Evolutionary conservation across 306 rosid species (phyloP).

Genomic region (Clitoria ternatea): DNA sequence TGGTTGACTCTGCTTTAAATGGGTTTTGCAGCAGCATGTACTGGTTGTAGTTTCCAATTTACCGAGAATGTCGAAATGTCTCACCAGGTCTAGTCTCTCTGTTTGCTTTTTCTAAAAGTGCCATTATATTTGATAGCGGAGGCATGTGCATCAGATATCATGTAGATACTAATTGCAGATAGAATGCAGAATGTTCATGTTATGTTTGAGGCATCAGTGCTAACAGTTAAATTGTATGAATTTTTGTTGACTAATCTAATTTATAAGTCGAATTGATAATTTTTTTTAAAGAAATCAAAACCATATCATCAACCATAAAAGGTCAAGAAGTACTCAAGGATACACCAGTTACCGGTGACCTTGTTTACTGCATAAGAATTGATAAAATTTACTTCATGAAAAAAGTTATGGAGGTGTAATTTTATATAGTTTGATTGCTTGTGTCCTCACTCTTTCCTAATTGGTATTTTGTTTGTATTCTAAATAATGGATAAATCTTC

Average conservation of each 20-base stretch:
- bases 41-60: slow-evolving; percentile 24
- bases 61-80: slow-evolving; percentile 24
- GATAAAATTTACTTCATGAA: no score
- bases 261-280: no score
- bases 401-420: no score
- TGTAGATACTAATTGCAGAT: background rate
- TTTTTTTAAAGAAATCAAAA: no score
- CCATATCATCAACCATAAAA: no score
- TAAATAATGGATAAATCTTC: slow-evolving; percentile 10
- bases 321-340: no score
- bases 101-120: background rate
- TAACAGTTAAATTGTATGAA: slow-evolving; percentile 1
- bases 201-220: background rate
- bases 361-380: no score
- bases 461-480: background rate
- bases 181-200: slow-evolving; percentile 13
- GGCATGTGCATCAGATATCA: background rate
- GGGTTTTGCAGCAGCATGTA: slow-evolving; percentile 43
- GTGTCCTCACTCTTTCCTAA: background rate
- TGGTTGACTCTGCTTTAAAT: slow-evolving; percentile 13
- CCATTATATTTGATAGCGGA: slow-evolving; percentile 16
- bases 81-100: slow-evolving; percentile 48
- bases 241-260: no score
- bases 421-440: no score
- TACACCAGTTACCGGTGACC: no score